phyloP scores from a whole-genome alignment of 2,329 filamentous ascomycete genomes.

The Pseudogymnoascus sp. region DNA sequence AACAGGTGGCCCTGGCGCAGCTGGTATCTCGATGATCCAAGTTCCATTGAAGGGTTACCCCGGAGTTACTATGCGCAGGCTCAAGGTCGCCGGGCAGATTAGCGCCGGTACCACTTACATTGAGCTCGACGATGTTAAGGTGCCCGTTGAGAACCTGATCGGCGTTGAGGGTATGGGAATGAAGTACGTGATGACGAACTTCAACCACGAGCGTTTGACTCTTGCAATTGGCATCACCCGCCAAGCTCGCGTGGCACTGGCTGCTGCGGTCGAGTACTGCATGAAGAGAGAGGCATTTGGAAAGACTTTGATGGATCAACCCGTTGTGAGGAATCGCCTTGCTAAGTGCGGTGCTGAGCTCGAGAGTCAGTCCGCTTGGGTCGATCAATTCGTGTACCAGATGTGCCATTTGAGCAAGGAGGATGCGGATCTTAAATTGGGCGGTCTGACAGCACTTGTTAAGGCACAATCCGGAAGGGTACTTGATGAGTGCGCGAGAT shows the following conservation, averaged over 20 bases:
- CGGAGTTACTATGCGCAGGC: slow-evolving; percentile 60
- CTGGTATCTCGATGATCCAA: slow-evolving; percentile 60
- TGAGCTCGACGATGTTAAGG: slow-evolving; percentile 66
- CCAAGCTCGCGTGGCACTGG: slow-evolving; percentile 53
- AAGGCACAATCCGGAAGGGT: slow-evolving; percentile 70
- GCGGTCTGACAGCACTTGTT: slow-evolving; percentile 62
- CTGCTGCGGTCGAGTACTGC: slow-evolving; percentile 54
- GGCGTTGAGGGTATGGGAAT: slow-evolving; percentile 65
- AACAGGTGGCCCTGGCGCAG: slow-evolving; percentile 53
- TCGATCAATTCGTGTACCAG: slow-evolving; percentile 64
- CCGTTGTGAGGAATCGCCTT: slow-evolving; percentile 65
- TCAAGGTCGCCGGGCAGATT: slow-evolving; percentile 60
- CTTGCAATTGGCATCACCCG: slow-evolving; percentile 60
- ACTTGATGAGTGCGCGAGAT: slow-evolving; percentile 62
- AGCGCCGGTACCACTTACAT: slow-evolving; percentile 67
- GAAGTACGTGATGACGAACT: slow-evolving; percentile 70
- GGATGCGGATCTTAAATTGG: slow-evolving; percentile 56
- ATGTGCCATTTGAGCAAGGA: slow-evolving; percentile 54
- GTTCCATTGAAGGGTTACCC: slow-evolving; percentile 62
- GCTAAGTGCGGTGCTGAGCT: slow-evolving; percentile 62
- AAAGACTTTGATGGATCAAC: slow-evolving; percentile 64
- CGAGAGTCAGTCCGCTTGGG: slow-evolving; percentile 65
- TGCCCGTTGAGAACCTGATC: slow-evolving; percentile 63
- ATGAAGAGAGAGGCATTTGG: slow-evolving; percentile 62
- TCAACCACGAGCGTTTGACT: slow-evolving; percentile 68